Percentiles rank a stretch among this genome's conserved stretches.
These are phyloP conservation scores for Urostyla sp. DNA, from an alignment of 73 alveolate genomes.

Conservation along the genomic window DNA sequence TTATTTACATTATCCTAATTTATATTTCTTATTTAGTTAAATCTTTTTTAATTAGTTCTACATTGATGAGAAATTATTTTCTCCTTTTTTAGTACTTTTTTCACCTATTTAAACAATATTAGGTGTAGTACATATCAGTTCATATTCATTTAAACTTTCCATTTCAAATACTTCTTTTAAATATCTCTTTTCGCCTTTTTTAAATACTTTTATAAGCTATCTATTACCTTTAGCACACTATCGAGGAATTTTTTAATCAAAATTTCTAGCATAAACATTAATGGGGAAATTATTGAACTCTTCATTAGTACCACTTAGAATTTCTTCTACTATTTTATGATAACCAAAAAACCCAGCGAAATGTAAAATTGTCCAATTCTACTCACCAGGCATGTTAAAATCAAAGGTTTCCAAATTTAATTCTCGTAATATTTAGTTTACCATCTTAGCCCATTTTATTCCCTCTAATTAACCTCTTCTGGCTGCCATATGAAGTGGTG, in stretches of 20 bases:
- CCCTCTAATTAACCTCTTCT: constrained; percentile 67
- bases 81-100: not conserved
- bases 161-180: constrained; percentile 33
- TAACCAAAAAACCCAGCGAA: constrained; percentile 72
- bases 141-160: constrained; percentile 9
- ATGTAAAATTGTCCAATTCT: constrained; percentile 74
- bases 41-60: not conserved
- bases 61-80: not conserved
- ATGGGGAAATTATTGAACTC: constrained; percentile 28
- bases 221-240: constrained; percentile 80
- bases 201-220: constrained; percentile 75
- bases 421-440: constrained; percentile 48
- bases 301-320: constrained; percentile 39
- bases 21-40: too few relatives aligned
- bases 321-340: constrained; percentile 61
- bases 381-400: constrained; percentile 64
- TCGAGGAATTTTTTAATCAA: constrained; percentile 84
- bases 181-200: constrained; percentile 53
- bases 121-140: not conserved
- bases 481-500: constrained; percentile 79
- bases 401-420: constrained; percentile 57
- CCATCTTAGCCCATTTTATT: constrained; percentile 59
- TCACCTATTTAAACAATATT: too few relatives aligned
- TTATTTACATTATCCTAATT: not conserved
- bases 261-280: constrained; percentile 82